Conservation (phyloP, 1,139 yeast genomes). For the Pichia kudriavzevii region DNA sequence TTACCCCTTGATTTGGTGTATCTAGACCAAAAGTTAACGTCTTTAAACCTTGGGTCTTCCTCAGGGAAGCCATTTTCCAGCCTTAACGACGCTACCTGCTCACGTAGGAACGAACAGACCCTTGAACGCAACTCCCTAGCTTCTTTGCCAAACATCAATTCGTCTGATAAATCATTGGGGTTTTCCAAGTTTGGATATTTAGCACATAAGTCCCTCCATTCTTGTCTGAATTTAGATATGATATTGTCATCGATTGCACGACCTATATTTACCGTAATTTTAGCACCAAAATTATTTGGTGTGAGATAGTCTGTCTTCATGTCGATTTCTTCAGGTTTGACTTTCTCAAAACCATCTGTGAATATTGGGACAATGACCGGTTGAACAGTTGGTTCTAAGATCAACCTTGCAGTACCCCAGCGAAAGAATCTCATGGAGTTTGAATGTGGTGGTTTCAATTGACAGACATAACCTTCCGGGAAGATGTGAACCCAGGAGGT, state of each 20-base stretch:
- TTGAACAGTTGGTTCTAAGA: slow-evolving; percentile 73
- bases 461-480: slow-evolving; percentile 93
- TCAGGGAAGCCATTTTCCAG: slow-evolving; percentile 42
- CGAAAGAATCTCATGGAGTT: slow-evolving; percentile 90
- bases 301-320: slow-evolving; percentile 33
- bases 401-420: slow-evolving; percentile 87
- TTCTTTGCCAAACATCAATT: slow-evolving; percentile 52
- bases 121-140: slow-evolving; percentile 60
- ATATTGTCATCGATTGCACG: slow-evolving; percentile 54
- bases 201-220: slow-evolving; percentile 60
- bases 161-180: slow-evolving; percentile 55
- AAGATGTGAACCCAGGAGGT: slow-evolving; percentile 92
- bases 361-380: slow-evolving; percentile 91
- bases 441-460: slow-evolving; percentile 66
- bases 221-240: slow-evolving; percentile 52
- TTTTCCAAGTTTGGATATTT: slow-evolving; percentile 38
- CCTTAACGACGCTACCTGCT: slow-evolving; percentile 55
- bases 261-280: slow-evolving; percentile 66
- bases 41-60: slow-evolving; percentile 57
- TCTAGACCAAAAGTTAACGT: slow-evolving; percentile 65
- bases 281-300: slow-evolving; percentile 62
- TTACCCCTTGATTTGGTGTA: slow-evolving; percentile 59
- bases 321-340: slow-evolving; percentile 72
- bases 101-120: slow-evolving; percentile 63
- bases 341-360: slow-evolving; percentile 77